Percentiles rank a stretch among this genome's conserved stretches.
These are phyloP conservation scores for Colletotrichum salicis DNA, from an alignment of 2,329 filamentous ascomycete genomes.

Conservation along the genomic window DNA sequence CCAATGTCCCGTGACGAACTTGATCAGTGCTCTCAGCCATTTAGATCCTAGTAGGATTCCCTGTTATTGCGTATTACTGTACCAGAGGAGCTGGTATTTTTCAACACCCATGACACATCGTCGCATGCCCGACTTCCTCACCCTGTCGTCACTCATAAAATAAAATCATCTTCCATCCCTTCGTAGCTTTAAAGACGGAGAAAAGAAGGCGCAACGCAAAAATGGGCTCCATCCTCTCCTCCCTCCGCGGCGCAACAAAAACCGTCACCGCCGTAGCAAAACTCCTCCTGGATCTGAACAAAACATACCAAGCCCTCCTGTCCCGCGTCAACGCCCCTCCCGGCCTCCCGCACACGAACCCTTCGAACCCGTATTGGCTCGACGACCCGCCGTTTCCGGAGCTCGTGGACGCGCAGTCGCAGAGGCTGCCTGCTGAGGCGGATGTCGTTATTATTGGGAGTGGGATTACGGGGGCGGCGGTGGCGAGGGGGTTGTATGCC, in stretches of 20 bases:
- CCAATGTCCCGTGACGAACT: not conserved
- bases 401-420: slow-evolving; percentile 48
- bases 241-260: slow-evolving; percentile 38
- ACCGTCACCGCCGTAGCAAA: slow-evolving; percentile 40
- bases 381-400: slow-evolving; percentile 54
- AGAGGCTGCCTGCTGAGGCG: slow-evolving; percentile 48
- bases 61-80: no score
- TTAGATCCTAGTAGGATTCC: no score
- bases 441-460: slow-evolving; percentile 66
- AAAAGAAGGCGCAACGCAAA: not conserved
- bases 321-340: slow-evolving; percentile 46
- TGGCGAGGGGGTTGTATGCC: slow-evolving; percentile 44
- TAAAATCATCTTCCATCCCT: no score
- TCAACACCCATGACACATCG: not conserved
- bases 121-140: not conserved
- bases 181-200: no score
- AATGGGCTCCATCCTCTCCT: slow-evolving; percentile 50
- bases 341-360: slow-evolving; percentile 53
- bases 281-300: slow-evolving; percentile 42
- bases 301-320: slow-evolving; percentile 42
- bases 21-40: not conserved
- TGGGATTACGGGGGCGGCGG: slow-evolving; percentile 61
- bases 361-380: slow-evolving; percentile 59
- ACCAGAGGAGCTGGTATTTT: not conserved
- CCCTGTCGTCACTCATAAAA: not conserved